Conservation (phyloP, 1,284 basidiomycete species). For the Polyporus tsugae region DNA sequence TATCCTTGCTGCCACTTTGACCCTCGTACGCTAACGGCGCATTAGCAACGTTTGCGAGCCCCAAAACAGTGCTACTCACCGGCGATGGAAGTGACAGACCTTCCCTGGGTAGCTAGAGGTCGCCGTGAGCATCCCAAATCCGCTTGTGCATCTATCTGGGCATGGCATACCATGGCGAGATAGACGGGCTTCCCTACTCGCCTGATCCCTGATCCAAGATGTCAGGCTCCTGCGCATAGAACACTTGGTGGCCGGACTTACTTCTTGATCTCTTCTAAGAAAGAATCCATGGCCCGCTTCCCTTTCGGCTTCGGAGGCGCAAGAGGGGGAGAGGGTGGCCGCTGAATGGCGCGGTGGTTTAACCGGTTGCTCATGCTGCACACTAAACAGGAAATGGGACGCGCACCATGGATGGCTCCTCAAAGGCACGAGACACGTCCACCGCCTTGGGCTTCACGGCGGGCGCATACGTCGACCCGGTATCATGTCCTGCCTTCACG, state of each 20-base stretch:
- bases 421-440: slow-evolving; percentile 40
- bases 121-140: background rate
- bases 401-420: slow-evolving; percentile 43
- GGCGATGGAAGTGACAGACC: slow-evolving; percentile 88
- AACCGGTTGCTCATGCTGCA: background rate
- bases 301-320: slow-evolving; percentile 77
- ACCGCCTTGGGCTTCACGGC: slow-evolving; percentile 42
- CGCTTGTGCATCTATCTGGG: background rate
- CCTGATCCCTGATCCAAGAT: slow-evolving; percentile 77
- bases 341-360: slow-evolving; percentile 18
- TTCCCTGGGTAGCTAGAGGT: slow-evolving; percentile 45
- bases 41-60: slow-evolving; percentile 10
- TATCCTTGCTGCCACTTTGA: slow-evolving; percentile 88
- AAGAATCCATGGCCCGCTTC: slow-evolving; percentile 92
- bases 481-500: slow-evolving; percentile 74
- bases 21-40: slow-evolving; percentile 74
- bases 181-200: slow-evolving; percentile 85
- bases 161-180: slow-evolving; percentile 68
- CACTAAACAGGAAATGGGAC: background rate
- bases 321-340: slow-evolving; percentile 63
- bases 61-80: slow-evolving; percentile 52
- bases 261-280: slow-evolving; percentile 94
- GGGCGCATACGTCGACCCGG: slow-evolving; percentile 58
- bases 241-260: slow-evolving; percentile 40
- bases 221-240: background rate